phyloP scores from a whole-genome alignment of 768 basidiomycete genomes.

The Mycena vulgaris region DNA sequence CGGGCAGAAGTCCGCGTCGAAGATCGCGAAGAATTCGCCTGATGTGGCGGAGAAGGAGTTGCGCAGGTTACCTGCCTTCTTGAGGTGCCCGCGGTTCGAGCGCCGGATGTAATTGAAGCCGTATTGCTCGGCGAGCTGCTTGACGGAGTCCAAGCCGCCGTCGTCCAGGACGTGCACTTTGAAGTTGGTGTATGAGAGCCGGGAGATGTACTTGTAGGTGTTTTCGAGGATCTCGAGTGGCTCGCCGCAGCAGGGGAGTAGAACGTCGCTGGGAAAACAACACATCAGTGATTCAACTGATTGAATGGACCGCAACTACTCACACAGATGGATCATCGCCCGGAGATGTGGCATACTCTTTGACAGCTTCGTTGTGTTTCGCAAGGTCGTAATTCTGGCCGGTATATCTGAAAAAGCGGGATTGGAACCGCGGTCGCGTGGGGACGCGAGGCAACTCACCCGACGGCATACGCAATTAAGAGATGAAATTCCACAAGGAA shows the following conservation, averaged over 20 bases:
- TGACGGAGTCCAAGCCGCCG: constrained; percentile 44
- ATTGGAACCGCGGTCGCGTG: no score
- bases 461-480: constrained; percentile 43
- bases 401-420: constrained; percentile 29
- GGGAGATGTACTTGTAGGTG: constrained; percentile 48
- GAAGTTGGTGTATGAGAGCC: constrained; percentile 45
- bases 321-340: constrained; percentile 43
- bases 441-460: constrained; percentile 8
- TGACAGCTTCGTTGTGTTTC: constrained; percentile 40
- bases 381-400: constrained; percentile 45
- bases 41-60: constrained; percentile 44
- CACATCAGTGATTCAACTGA: background rate
- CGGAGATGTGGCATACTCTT: constrained; percentile 35
- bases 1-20: constrained; percentile 49
- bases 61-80: constrained; percentile 48
- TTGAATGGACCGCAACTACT: no score
- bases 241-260: constrained; percentile 48
- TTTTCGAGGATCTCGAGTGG: constrained; percentile 48
- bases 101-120: constrained; percentile 44
- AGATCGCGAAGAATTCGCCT: constrained; percentile 49
- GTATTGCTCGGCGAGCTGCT: constrained; percentile 40
- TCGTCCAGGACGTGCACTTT: constrained; percentile 48
- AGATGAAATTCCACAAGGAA: constrained; percentile 45
- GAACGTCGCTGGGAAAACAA: constrained; percentile 39
- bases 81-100: constrained; percentile 42